Evolutionary conservation across 768 basidiomycete species (phyloP).

Genomic region (Leccinellum rugosiceps): DNA sequence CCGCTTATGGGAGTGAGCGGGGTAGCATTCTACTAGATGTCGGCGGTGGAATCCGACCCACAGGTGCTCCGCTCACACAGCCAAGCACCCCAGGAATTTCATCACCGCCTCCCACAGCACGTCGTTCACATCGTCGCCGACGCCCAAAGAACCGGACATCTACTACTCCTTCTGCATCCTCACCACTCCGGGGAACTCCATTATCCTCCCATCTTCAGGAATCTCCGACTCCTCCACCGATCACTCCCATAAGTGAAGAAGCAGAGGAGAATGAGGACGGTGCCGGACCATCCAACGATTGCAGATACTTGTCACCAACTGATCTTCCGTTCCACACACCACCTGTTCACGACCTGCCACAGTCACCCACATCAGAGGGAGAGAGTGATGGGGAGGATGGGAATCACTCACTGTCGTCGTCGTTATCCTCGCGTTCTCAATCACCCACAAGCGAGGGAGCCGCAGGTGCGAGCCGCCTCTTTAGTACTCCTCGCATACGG

Average conservation of each 20-base stretch:
- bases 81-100: conserved; percentile 45
- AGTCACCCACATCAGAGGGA: conserved; percentile 31
- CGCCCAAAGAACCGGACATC: conserved; percentile 43
- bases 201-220: conserved; percentile 42
- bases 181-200: conserved; percentile 59
- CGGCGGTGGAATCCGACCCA: conserved; percentile 42
- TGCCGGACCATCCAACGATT: conserved; percentile 50
- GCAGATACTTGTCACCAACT: conserved; percentile 58
- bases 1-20: conserved; percentile 95
- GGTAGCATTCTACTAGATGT: conserved; percentile 95
- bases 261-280: conserved; percentile 45
- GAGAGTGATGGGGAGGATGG: conserved; percentile 24
- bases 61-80: conserved; percentile 41
- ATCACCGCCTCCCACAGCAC: conserved; percentile 42
- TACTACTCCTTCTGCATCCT: conserved; percentile 48
- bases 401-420: conserved; percentile 22
- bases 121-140: conserved; percentile 58
- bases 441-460: conserved; percentile 50
- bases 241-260: conserved; percentile 74
- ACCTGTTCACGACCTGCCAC: conserved; percentile 46
- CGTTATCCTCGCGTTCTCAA: conserved; percentile 49
- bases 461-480: conserved; percentile 83
- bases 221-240: conserved; percentile 60
- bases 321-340: conserved; percentile 60
- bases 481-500: conserved; percentile 68